Evolutionary conservation across 106 monocot genomes (phyloP), one percentile per base, ranked within the genome.

Genomic region (Dioscorea zingiberensis): DNA sequence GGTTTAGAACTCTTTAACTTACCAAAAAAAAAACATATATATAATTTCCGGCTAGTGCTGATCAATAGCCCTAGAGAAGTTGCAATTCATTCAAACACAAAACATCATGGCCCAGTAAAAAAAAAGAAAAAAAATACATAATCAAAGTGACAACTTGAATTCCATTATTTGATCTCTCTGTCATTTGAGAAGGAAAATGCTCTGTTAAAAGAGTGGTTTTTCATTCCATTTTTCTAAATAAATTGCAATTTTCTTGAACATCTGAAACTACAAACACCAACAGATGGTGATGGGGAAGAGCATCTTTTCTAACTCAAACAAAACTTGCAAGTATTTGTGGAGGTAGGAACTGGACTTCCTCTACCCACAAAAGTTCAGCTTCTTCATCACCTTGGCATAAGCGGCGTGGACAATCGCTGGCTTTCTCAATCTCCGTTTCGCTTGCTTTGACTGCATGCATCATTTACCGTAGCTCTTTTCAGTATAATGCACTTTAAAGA

Each of bases 311-410:
- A 10, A 70, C 25, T 60, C 21, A 7, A 24, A 48, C 51, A 21
- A 29, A 54, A 26, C 62, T 22, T n/a, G 46, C 13, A 11, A 22
- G 29, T 21, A 32, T 61, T 38, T 21, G 1, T 47, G 15, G 11
- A 5, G 13, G 21, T n/a, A 27, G 21, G 21, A 30, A 0, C 10
- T 48, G 2, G 7, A 32, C 28, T 55, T 48, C 27, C 38, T 10
- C 78, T 77, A 88, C 24, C 70, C 76, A 21, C 76, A 74, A 56
- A 89, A 89, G 56, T 85, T 84, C 21, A 89, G 81, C 76, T 85
- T 89, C 73, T 89, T 89, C 48, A 89, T 66, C 58, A 89, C 89
- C 60, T 81, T 89, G 46, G 89, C 89, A 65, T 82, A 89, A 18
- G 89, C 84, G 60, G 72, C 26, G 51, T 84, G 85, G 45, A 89